Conservation (phyloP, 148 eudicot species). For the Polygonum aviculare region DNA sequence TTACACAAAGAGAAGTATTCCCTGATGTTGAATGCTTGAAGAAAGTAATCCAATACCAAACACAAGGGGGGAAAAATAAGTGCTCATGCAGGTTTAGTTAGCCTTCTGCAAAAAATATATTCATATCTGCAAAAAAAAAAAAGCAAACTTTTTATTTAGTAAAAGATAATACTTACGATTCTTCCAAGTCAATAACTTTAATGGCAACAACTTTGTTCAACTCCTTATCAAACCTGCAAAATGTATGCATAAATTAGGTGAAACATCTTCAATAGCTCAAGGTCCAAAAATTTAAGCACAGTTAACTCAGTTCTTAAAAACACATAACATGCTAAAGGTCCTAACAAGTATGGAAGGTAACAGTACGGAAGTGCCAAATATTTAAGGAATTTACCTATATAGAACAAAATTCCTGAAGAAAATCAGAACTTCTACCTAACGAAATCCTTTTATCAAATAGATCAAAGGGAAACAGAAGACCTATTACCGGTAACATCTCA, state of each 20-base stretch:
- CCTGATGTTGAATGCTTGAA: not conserved
- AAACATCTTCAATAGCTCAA: not conserved
- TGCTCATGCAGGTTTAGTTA: not conserved
- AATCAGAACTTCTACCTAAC: not conserved
- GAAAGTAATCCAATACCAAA: not conserved
- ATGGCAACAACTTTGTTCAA: slow-evolving; percentile 90
- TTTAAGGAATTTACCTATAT: not conserved
- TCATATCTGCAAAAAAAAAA: not conserved
- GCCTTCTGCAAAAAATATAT: not conserved
- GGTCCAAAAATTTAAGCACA: not conserved
- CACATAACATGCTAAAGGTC: not conserved
- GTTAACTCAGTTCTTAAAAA: not conserved
- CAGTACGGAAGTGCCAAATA: not conserved
- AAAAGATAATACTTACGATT: slow-evolving; percentile 62
- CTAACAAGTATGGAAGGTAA: not conserved
- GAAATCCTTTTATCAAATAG: not conserved
- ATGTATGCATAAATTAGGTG: not conserved
- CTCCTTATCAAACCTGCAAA: slow-evolving; percentile 85
- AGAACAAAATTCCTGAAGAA: not conserved
- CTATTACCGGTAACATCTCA: not conserved
- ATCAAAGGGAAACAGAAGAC: not conserved
- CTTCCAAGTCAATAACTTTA: slow-evolving; percentile 93
- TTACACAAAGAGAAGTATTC: not conserved
- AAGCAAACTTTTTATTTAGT: not conserved
- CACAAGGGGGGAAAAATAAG: not conserved